Evolutionary conservation across 1,139 yeast species (phyloP).

Genomic region (Petasospora fabianii): DNA sequence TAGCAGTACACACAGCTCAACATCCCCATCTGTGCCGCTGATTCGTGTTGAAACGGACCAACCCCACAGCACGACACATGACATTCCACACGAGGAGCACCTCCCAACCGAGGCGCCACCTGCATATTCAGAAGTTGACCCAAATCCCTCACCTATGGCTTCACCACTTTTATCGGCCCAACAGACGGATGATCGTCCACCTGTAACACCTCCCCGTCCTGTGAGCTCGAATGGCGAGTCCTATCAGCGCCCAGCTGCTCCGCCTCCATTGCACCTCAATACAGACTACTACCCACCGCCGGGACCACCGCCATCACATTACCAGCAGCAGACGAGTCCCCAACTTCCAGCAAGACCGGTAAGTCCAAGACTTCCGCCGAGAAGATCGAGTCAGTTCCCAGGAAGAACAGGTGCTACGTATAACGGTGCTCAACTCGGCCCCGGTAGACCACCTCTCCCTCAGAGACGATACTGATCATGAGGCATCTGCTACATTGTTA

Average conservation of each 20-base stretch:
- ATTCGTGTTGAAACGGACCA: too few species aligned
- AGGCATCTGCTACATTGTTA: not conserved
- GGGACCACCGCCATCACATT: not conserved
- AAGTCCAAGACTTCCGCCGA: constrained; percentile 8
- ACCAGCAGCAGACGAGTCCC: not conserved
- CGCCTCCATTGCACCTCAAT: constrained; percentile 3
- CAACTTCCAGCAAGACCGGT: constrained; percentile 5
- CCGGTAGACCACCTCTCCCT: constrained; percentile 5
- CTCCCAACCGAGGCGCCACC: too few species aligned
- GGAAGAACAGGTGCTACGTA: constrained; percentile 8
- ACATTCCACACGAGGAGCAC: too few species aligned
- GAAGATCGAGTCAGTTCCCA: constrained; percentile 6
- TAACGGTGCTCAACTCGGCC: not conserved
- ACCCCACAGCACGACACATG: too few species aligned
- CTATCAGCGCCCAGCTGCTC: constrained; percentile 2
- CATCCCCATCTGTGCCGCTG: too few species aligned
- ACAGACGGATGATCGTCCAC: not conserved
- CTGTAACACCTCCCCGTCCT: constrained; percentile 5
- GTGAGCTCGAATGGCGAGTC: not conserved
- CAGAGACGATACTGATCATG: too few species aligned
- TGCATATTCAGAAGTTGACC: constrained; percentile 10
- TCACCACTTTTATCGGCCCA: constrained; percentile 1
- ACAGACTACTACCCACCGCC: not conserved
- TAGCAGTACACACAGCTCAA: too few species aligned
- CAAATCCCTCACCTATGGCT: constrained; percentile 7